Evolutionary conservation across 805 yeast genomes (phyloP).

Genomic region (Zygosaccharomyces rouxii): DNA sequence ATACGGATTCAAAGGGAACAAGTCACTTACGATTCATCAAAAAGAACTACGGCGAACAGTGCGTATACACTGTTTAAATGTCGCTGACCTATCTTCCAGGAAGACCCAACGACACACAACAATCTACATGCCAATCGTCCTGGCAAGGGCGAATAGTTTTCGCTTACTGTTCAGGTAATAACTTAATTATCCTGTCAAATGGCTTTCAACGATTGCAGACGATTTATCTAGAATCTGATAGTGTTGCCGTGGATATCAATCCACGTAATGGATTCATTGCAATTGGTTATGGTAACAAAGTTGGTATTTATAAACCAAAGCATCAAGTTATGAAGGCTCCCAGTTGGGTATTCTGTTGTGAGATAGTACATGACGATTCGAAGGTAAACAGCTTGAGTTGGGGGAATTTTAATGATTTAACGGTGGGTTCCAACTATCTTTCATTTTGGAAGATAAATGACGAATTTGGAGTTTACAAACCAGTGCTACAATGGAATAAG

Average conservation of each 20-base stretch:
- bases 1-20: neutral
- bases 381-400: slow-evolving; percentile 46
- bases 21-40: neutral
- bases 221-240: slow-evolving; percentile 62
- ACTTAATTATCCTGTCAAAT: slow-evolving; percentile 61
- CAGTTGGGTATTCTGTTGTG: slow-evolving; percentile 43
- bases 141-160: slow-evolving; percentile 67
- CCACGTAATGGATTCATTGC: slow-evolving; percentile 57
- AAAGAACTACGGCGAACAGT: neutral
- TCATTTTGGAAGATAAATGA: slow-evolving; percentile 48
- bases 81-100: slow-evolving; percentile 77
- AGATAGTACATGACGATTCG: slow-evolving; percentile 33
- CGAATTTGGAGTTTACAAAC: slow-evolving; percentile 41
- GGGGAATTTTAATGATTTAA: slow-evolving; percentile 54
- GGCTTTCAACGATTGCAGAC: slow-evolving; percentile 64
- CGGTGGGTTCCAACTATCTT: slow-evolving; percentile 54
- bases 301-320: slow-evolving; percentile 53
- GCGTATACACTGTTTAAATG: slow-evolving; percentile 36
- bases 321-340: slow-evolving; percentile 42
- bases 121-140: slow-evolving; percentile 51
- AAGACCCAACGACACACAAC: slow-evolving; percentile 59
- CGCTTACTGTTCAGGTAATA: slow-evolving; percentile 84
- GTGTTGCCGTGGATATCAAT: slow-evolving; percentile 62
- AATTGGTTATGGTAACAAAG: slow-evolving; percentile 42
- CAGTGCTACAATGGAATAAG: slow-evolving; percentile 38